Base-by-base conservation (phyloP, 176 grass and related monocot genomes). In the Musa troglodytarum region DNA sequence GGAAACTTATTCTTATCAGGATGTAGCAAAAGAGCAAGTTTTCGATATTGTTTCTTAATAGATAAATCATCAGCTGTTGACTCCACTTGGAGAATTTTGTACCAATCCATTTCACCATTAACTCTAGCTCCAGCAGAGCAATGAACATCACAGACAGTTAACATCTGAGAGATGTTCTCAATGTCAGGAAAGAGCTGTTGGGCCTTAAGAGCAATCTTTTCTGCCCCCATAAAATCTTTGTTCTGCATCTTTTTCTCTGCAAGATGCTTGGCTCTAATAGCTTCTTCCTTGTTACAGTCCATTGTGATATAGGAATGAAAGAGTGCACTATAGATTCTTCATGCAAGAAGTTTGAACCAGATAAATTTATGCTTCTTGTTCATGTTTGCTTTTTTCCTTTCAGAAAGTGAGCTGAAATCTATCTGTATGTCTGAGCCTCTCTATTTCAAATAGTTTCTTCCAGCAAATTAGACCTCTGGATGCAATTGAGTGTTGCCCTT, bases 251-350 rank as follows among this genome's bases (percentile, higher is more conserved):
- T 96, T 75, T 53, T 84, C 76, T 86, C 87, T 17, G 93, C 93
- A 53, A 92, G 43, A 77, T 78, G 85, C 68, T 87, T 91, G 0
- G 87, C 89, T 84, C 87, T 89, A 19, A 76, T 52, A 66, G 93
- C 89, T 68, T 92, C 93, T 77, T 92, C 92, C 80, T 88, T 96
- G 86, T 96, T 96, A 88, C 88, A 96, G 34, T 96, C 92, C 92
- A 96, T 96, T 19, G 56, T 64, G 1, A 68, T 74, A 17, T 66
- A 54, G 52, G 17, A 54, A 14, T 34, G 19, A 43, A 69, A 50
- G 34, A 43, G 34, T 49, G 19, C 3, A 49, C 9, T 69, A 17
- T 29, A 9, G 1, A 49, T 69, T 29, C 34, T 49, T 69, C 66
- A 69, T 49, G 66, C 66, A 69, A 49, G 28, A 69, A 49, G 66